These are phyloP conservation scores for Sarocladium brachiariae DNA, from an alignment of 2,329 filamentous ascomycete genomes.

Conservation along the genomic window DNA sequence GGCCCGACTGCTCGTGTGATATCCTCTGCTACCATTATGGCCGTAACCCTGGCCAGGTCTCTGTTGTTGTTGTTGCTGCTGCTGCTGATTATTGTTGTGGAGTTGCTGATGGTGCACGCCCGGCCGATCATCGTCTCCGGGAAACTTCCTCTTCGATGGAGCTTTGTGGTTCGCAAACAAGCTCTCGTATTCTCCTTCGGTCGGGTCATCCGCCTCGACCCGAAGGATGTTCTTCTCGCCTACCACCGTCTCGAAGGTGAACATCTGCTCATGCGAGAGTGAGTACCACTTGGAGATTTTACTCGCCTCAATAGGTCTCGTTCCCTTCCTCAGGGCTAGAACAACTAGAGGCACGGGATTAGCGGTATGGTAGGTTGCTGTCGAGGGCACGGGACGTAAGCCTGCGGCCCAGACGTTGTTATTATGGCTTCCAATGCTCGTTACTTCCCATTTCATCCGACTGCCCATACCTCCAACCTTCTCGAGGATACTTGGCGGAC, in stretches of 20 bases:
- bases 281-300: constrained; percentile 82
- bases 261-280: constrained; percentile 60
- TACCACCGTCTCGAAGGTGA: constrained; percentile 75
- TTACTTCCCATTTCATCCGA: constrained; percentile 79
- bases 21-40: constrained; percentile 33
- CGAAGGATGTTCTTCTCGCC: constrained; percentile 80
- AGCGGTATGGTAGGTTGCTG: constrained; percentile 68
- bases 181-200: constrained; percentile 58
- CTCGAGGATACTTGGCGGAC: constrained; percentile 63
- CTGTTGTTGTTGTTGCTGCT: too few species aligned
- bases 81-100: constrained; percentile 24
- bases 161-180: constrained; percentile 48
- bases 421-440: constrained; percentile 66
- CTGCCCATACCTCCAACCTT: constrained; percentile 83
- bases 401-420: constrained; percentile 83
- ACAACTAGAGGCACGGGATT: constrained; percentile 74
- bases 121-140: constrained; percentile 38
- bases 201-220: constrained; percentile 53
- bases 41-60: constrained; percentile 24
- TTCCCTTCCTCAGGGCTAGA: constrained; percentile 68
- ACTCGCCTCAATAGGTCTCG: constrained; percentile 70
- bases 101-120: constrained; percentile 23
- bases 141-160: constrained; percentile 50
- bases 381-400: constrained; percentile 63
- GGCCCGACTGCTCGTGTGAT: constrained; percentile 33